phyloP scores from a whole-genome alignment of 108 stramenopile species.

The Discostella pseudostelligera region DNA sequence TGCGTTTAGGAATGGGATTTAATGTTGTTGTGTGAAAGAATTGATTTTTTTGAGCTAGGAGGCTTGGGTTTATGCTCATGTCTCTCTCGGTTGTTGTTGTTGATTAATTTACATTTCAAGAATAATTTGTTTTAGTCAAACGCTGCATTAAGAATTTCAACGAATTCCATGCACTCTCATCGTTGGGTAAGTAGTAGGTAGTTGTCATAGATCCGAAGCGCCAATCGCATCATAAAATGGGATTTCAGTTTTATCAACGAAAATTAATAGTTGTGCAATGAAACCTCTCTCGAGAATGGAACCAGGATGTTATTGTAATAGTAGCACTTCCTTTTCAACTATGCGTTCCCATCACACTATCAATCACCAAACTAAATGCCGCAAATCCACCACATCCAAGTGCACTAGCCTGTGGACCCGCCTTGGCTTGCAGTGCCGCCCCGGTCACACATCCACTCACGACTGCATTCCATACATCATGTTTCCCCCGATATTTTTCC shows the following conservation, averaged over 20 bases:
- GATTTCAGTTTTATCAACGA: no score
- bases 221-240: no score
- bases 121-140: conserved; percentile 2
- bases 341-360: conserved; percentile 84
- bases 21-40: conserved; percentile 4
- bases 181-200: no score
- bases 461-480: conserved; percentile 92
- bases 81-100: not conserved
- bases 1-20: conserved; percentile 87
- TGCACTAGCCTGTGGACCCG: conserved; percentile 87
- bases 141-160: not conserved
- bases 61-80: no score
- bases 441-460: conserved; percentile 90
- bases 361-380: conserved; percentile 89
- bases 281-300: no score
- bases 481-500: conserved; percentile 91
- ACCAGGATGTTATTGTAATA: no score
- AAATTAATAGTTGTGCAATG: no score
- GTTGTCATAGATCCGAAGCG: no score
- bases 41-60: not conserved
- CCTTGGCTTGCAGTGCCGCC: conserved; percentile 87
- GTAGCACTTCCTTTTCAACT: conserved; percentile 4
- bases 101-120: not conserved
- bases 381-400: conserved; percentile 95
- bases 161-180: no score